phyloP scores from a whole-genome alignment of 192 early-diverging fungal species.

The Mortierella antarctica region DNA sequence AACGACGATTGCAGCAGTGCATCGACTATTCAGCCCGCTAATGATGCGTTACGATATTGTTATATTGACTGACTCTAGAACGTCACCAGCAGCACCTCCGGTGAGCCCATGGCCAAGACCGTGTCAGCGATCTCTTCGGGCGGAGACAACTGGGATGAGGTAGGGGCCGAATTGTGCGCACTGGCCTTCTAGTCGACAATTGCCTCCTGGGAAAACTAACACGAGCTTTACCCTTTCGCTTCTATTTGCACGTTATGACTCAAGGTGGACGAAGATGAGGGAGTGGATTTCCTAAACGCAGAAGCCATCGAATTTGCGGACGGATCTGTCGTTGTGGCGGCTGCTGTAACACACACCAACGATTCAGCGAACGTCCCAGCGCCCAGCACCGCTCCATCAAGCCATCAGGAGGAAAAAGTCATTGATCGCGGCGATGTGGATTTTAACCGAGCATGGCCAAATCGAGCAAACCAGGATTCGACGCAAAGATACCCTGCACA shows the following conservation, averaged over 20 bases:
- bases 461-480: constrained; percentile 11
- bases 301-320: constrained; percentile 46
- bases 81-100: constrained; percentile 1
- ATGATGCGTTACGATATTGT: neutral
- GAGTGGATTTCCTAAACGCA: constrained; percentile 46
- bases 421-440: constrained; percentile 44
- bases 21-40: neutral
- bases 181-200: neutral
- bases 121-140: constrained; percentile 34
- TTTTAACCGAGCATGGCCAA: constrained; percentile 37
- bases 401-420: constrained; percentile 19
- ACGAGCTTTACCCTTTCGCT: neutral
- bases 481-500: constrained; percentile 13
- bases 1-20: too few species aligned
- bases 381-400: neutral
- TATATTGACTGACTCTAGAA: neutral
- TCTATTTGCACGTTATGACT: neutral
- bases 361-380: neutral
- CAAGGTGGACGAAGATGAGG: constrained; percentile 45
- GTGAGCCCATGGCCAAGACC: constrained; percentile 49
- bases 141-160: constrained; percentile 51
- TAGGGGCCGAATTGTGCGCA: neutral
- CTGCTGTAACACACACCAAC: constrained; percentile 29
- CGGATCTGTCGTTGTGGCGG: constrained; percentile 39
- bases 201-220: neutral